These are phyloP conservation scores for Castanopsis chinensis DNA, from an alignment of 306 rosid genomes.

Conservation along the genomic window DNA sequence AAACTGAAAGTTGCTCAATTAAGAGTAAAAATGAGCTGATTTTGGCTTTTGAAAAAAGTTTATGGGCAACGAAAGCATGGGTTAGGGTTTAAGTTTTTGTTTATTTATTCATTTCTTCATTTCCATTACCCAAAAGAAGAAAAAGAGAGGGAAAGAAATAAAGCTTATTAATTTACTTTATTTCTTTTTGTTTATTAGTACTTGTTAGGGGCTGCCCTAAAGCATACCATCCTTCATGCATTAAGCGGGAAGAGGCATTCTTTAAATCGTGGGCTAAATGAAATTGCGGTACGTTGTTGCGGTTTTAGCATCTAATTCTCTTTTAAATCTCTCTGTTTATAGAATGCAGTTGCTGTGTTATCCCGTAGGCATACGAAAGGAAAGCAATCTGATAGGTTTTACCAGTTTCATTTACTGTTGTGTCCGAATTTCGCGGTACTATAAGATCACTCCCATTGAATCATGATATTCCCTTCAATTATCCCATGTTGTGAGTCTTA, in stretches of 20 bases:
- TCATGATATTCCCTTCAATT: no score
- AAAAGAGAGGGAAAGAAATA: no score
- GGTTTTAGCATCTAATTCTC: neutral
- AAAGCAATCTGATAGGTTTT: neutral
- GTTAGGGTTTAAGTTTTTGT: neutral
- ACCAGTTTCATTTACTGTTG: neutral
- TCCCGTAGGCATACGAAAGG: neutral
- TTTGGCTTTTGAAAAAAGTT: no score
- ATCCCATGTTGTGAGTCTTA: no score
- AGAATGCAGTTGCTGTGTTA: neutral
- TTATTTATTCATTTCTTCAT: neutral
- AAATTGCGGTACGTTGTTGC: conserved; percentile 80
- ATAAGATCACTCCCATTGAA: no score
- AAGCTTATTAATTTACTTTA: neutral
- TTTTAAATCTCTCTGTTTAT: neutral
- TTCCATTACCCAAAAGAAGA: neutral
- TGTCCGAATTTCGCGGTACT: neutral
- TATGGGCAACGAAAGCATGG: no score
- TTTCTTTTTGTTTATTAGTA: conserved; percentile 12
- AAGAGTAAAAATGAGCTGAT: no score
- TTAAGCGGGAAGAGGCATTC: conserved; percentile 82
- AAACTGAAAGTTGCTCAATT: neutral
- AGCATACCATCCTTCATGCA: conserved; percentile 91
- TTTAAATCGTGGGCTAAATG: conserved; percentile 89
- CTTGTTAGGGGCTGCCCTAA: conserved; percentile 85